Percentiles rank a stretch among this genome's conserved stretches.
Evolutionary conservation across 2,329 filamentous ascomycete species (phyloP).

Genomic region (Aspergillus calidoustus): DNA sequence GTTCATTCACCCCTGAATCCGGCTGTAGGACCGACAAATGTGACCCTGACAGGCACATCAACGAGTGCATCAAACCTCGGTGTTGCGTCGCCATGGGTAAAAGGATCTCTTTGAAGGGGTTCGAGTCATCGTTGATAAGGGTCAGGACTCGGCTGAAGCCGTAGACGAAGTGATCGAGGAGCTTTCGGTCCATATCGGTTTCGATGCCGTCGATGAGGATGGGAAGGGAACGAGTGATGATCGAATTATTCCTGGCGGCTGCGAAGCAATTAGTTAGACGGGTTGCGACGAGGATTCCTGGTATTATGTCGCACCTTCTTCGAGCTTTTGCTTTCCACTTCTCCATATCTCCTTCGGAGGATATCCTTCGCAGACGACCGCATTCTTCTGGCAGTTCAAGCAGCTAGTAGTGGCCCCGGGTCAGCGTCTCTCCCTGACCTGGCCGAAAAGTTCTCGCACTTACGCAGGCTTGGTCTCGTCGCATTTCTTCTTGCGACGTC

Average conservation of each 20-base stretch:
- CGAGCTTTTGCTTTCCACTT: constrained; percentile 76
- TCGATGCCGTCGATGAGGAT: constrained; percentile 79
- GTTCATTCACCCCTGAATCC: constrained; percentile 56
- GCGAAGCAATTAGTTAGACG: constrained; percentile 18
- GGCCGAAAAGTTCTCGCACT: constrained; percentile 37
- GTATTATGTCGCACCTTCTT: constrained; percentile 57
- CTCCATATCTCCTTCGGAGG: constrained; percentile 86
- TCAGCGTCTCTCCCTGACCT: constrained; percentile 6
- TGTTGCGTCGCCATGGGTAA: constrained; percentile 81
- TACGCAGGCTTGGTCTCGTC: constrained; percentile 51
- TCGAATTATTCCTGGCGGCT: constrained; percentile 38
- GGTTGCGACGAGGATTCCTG: not conserved
- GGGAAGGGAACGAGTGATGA: constrained; percentile 52
- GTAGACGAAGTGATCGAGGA: constrained; percentile 82
- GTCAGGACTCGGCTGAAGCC: constrained; percentile 81
- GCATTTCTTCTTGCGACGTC: constrained; percentile 66
- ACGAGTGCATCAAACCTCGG: constrained; percentile 85
- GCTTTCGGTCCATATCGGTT: constrained; percentile 75
- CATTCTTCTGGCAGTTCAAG: constrained; percentile 90
- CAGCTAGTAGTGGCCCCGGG: constrained; percentile 25
- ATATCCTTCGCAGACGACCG: constrained; percentile 88
- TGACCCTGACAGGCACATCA: constrained; percentile 80
- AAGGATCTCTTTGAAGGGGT: constrained; percentile 84
- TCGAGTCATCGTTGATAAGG: constrained; percentile 77
- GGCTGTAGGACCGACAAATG: constrained; percentile 64